Evolutionary conservation across 768 basidiomycete genomes (phyloP), one percentile per base, ranked within the genome.

Genomic region (Lactarius evosmus): DNA sequence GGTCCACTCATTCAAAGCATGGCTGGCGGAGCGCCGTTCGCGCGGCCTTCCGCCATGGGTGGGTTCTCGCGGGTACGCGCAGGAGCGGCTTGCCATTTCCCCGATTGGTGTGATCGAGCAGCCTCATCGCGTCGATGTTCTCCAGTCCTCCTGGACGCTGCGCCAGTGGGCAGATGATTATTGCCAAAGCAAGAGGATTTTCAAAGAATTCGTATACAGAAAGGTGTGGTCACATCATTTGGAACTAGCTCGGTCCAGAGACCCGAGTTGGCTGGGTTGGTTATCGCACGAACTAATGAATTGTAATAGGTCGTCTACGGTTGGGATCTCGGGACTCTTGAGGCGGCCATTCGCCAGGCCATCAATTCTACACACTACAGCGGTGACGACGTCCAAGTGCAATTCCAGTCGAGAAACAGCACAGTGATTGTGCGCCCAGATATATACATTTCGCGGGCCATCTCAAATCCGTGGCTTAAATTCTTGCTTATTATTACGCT

Each of bases 81-180:
- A 38, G 50, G 56, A 41, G 44, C 44, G 11, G 22, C 22, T 32
- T 8, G 40, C 41, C 56, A 44, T 25, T 46, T 49, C 51, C 56
- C 36, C 4, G 58, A 62, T 60, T 7, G 58, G 56, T 3, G 53
- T 44, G 1, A 40, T 19, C 12, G 60, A 56, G 5, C 60, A 58
- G n/a, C 49, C 65, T 17, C 60, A 54, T 11, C 54, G 60, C 9
- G 56, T 53, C 3, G 52, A 60, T 17, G 69, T 69, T 8, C 67
- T 69, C 34, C 65, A 66, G 38, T 71, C 69, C 6, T 67, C 63
- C 67, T 75, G 34, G 59, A 66, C 67, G 6, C 33, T 67, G 33
- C 67, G 67, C 7, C 66, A 87, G 63, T 94, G 92, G 92, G 90
- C 90, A 8, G 89, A 93, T 67, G 85, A 88, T 61, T 93, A 91